phyloP scores from a whole-genome alignment of 257 asterid species.

The Solanum tacnaense region DNA sequence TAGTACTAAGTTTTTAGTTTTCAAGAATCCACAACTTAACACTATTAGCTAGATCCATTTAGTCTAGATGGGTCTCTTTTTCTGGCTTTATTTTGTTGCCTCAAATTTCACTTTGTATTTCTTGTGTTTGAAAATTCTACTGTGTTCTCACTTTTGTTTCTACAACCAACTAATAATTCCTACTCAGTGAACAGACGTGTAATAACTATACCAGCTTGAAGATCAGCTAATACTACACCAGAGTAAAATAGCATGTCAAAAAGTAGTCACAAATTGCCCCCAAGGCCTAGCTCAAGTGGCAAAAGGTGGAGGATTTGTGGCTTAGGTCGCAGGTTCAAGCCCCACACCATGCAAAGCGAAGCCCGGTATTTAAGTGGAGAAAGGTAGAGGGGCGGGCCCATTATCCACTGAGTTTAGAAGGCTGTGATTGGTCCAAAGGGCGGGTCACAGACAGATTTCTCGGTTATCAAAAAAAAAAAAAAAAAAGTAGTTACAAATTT shows the following conservation, averaged over 20 bases:
- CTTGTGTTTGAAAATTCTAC: neutral
- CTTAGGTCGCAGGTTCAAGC: too few relatives aligned
- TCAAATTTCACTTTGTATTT: neutral
- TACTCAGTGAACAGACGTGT: neutral
- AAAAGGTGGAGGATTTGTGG: too few relatives aligned
- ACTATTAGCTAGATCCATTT: neutral
- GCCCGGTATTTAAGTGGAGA: too few relatives aligned
- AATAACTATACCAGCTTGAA: neutral
- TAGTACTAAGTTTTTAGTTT: neutral
- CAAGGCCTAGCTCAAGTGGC: too few relatives aligned
- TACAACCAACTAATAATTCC: neutral
- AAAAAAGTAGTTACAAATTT: too few relatives aligned
- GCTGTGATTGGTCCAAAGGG: too few relatives aligned
- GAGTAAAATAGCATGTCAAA: neutral
- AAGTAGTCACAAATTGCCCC: neutral
- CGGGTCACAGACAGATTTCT: too few relatives aligned
- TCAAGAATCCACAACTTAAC: neutral
- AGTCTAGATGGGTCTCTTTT: neutral
- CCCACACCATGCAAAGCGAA: too few relatives aligned
- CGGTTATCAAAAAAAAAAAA: neutral
- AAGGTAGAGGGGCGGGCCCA: too few relatives aligned
- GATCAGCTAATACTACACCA: neutral
- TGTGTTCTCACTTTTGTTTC: neutral
- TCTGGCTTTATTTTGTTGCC: neutral
- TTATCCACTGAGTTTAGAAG: too few relatives aligned